Conservation (phyloP, 805 yeast genomes). For the Vanderwaltozyma verrucispora region DNA sequence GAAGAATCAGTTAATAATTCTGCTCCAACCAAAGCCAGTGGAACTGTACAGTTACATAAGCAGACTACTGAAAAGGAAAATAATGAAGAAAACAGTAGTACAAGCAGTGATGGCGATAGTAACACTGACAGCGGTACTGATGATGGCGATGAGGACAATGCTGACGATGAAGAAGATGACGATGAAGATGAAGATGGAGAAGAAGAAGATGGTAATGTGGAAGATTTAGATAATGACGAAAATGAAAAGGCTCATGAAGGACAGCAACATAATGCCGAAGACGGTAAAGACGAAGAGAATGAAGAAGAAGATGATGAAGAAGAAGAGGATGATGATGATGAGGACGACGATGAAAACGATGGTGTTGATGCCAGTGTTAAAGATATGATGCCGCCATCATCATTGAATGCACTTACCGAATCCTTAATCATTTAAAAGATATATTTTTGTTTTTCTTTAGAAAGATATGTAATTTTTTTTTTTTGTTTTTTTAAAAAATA, state of each 20-base stretch:
- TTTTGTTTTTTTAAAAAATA: too few relatives aligned
- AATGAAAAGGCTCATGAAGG: constrained; percentile 32
- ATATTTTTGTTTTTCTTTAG: too few relatives aligned
- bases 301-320: constrained; percentile 19
- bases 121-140: constrained; percentile 31
- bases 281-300: constrained; percentile 5
- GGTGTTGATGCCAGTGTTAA: constrained; percentile 40
- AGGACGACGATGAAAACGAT: constrained; percentile 30
- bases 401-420: too few relatives aligned
- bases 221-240: constrained; percentile 31
- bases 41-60: too few relatives aligned
- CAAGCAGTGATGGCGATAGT: constrained; percentile 29
- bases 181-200: constrained; percentile 9
- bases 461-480: too few relatives aligned
- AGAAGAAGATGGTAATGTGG: constrained; percentile 22
- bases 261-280: neutral
- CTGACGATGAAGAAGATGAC: constrained; percentile 29
- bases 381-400: too few relatives aligned
- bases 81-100: constrained; percentile 27
- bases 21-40: too few relatives aligned
- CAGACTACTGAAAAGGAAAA: too few relatives aligned
- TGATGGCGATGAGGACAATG: constrained; percentile 29
- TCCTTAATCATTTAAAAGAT: too few relatives aligned
- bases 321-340: constrained; percentile 3
- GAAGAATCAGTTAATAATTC: too few relatives aligned